Evolutionary conservation across 768 basidiomycete species (phyloP), one percentile per base, ranked within the genome.

Genomic region (Hygrophorus pudorinus): DNA sequence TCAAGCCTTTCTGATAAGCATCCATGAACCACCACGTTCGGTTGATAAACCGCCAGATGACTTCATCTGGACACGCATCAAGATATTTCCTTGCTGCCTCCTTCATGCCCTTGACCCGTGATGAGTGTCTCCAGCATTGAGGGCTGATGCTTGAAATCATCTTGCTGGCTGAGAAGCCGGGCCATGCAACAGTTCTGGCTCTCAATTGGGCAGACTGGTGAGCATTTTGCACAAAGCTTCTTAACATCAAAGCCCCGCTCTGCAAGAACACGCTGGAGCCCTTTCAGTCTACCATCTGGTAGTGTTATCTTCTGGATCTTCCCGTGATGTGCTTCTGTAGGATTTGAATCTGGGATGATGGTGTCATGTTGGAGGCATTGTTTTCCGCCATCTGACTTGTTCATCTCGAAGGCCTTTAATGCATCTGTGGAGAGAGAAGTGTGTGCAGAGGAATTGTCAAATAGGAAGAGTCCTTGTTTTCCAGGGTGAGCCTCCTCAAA

Each of bases 391-490:
- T 58, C 44, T 0, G 27, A 44, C 37, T 56, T 55, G 40, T 64
- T 64, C 63, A 62, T 63, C 38, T 63, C 50, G 12, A 52, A 60
- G n/a, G 56, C 56, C 34, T 57, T 55, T 17, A 66, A 51, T n/a
- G 65, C 59, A 58, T 65, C 52, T 1, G 56, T 45, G 11, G 58
- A 45, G 34, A 59, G 51, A 1, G 63, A 56, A 1, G 44, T 53
- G 41, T 71, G 68, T 20, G 65, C 66, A 1, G 68, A 68, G 8
- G 67, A 68, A 38, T 68, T 62, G 53, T 71, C 64, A 51, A 66
- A 71, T 20, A 71, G 52, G 31, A 70, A 69, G 0, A 68, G 46
- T 0, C 52, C 54, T 6, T 56, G 48, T 3, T 54, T 54, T 5
- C 54, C 51, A 2, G 66, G 65, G 52, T 65, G 59, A 5, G 55